Evolutionary conservation across 2,329 filamentous ascomycete species (phyloP).

Genomic region (Trichophaea hybrida): DNA sequence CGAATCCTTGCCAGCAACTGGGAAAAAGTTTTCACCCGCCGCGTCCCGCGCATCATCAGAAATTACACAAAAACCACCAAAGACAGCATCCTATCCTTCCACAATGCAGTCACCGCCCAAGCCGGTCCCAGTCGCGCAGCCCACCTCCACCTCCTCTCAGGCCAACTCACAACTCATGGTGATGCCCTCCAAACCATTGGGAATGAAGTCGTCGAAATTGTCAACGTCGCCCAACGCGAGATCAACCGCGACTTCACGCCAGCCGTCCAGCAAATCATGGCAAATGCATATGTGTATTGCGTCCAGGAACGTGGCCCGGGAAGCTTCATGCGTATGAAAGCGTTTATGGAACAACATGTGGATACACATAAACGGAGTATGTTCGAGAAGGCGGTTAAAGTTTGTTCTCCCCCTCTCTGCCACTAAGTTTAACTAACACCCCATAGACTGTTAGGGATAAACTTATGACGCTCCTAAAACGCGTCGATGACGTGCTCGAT

Average conservation of each 20-base stretch:
- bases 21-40: constrained; percentile 14
- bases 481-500: constrained; percentile 6
- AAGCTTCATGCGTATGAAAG: constrained; percentile 15
- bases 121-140: constrained; percentile 3
- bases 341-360: constrained; percentile 12
- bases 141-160: constrained; percentile 20
- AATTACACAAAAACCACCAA: constrained; percentile 2
- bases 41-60: constrained; percentile 8
- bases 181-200: constrained; percentile 43
- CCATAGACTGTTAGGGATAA: no score
- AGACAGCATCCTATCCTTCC: constrained; percentile 11
- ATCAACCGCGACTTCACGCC: constrained; percentile 17
- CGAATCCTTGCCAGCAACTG: constrained; percentile 11
- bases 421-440: no score
- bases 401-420: not conserved
- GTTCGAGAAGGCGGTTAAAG: constrained; percentile 11
- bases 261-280: constrained; percentile 8
- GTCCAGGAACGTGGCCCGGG: constrained; percentile 10
- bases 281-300: constrained; percentile 13
- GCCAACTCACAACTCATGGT: constrained; percentile 44
- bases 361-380: constrained; percentile 7
- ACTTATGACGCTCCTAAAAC: not conserved
- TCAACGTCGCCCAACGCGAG: constrained; percentile 29
- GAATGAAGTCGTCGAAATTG: constrained; percentile 40
- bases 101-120: constrained; percentile 5